Evolutionary conservation across 2,329 filamentous ascomycete genomes (phyloP), one percentile per base, ranked within the genome.

Genomic region (Didymella sp.): DNA sequence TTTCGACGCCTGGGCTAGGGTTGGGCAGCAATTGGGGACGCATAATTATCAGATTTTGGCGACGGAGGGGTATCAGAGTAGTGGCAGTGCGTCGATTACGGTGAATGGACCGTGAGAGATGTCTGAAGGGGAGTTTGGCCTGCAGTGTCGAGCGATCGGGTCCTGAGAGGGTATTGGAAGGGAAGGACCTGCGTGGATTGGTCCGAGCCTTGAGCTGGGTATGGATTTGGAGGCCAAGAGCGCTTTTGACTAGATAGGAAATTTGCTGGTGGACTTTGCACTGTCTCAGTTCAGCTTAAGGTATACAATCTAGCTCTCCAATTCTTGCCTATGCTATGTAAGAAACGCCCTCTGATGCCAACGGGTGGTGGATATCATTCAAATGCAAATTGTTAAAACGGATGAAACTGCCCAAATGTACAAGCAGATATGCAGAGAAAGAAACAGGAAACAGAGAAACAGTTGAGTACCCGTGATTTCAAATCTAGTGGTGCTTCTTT

Each of bases 401-500:
- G 38, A 22, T 8, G 28, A 30, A 41, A 31, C 30, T 12, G 27
- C 42, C 27, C 17, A 21, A 19, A 19, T 31, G 17, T 27, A 25
- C 11, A 7, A 44, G 7, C 42, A 31, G 2, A 17, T 19, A 3
- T 37, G 33, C 33, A n/a, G 7, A 37, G n/a, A 37, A 19, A 11
- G n/a, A 9, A 17, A n/a, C 15, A 43, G 21, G n/a, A n/a, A 8
- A 21, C n/a, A 31, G 15, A 24, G 9, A 6, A 13, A 38, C 21
- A 43, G 11, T 4, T 7, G 3, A 7, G 27, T 1, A 6, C 11
- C 15, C 4, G 12, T 19, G 12, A 3, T 19, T 15, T 44, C 42
- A 57, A 15, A 22, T 43, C 7, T 33, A 19, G 25, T 41, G 48
- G 13, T 53, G 15, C 44, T 67, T 69, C 60, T 73, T 69, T 62